Evolutionary conservation across 2,329 filamentous ascomycete genomes (phyloP).

Genomic region (Xylaria sp.): DNA sequence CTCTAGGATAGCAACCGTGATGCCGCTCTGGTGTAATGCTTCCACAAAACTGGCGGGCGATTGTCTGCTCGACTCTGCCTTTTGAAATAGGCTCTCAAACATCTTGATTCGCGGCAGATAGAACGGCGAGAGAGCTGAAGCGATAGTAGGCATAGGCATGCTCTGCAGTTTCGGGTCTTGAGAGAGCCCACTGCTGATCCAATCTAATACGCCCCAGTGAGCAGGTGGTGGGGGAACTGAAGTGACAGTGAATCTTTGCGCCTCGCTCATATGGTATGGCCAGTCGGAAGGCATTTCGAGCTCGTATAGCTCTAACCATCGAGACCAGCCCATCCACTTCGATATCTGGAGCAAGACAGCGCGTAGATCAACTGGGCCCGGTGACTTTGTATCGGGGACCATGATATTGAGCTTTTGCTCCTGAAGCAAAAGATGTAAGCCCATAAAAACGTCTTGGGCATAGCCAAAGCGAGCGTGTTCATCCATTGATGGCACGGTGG

Average conservation of each 20-base stretch:
- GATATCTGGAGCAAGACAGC: conserved; percentile 75
- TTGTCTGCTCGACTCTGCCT: conserved; percentile 45
- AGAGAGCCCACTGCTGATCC: conserved; percentile 47
- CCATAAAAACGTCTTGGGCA: conserved; percentile 64
- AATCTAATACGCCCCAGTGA: conserved; percentile 42
- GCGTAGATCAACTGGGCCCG: conserved; percentile 51
- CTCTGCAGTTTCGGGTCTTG: conserved; percentile 16
- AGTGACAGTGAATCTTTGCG: conserved; percentile 8
- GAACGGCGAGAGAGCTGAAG: conserved; percentile 25
- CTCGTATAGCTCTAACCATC: conserved; percentile 46
- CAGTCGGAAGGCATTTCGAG: conserved; percentile 48
- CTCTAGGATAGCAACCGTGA: conserved; percentile 64
- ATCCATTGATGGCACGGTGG: conserved; percentile 51
- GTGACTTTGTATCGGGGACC: conserved; percentile 40
- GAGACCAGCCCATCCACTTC: conserved; percentile 70
- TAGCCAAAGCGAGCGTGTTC: conserved; percentile 54
- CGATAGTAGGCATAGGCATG: conserved; percentile 20
- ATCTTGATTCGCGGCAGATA: conserved; percentile 64
- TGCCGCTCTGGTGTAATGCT: conserved; percentile 63
- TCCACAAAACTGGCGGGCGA: conserved; percentile 62
- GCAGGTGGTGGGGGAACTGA: conserved; percentile 25
- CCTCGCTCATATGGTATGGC: conserved; percentile 16
- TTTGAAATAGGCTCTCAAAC: conserved; percentile 62
- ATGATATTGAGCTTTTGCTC: conserved; percentile 76
- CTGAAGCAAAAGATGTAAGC: conserved; percentile 80